A percentile compares a stretch with the other conserved stretches of the same genome.
These are phyloP conservation scores for Saccharum hybrid DNA, from an alignment of 202 grass and related monocot genomes.

Conservation along the genomic window DNA sequence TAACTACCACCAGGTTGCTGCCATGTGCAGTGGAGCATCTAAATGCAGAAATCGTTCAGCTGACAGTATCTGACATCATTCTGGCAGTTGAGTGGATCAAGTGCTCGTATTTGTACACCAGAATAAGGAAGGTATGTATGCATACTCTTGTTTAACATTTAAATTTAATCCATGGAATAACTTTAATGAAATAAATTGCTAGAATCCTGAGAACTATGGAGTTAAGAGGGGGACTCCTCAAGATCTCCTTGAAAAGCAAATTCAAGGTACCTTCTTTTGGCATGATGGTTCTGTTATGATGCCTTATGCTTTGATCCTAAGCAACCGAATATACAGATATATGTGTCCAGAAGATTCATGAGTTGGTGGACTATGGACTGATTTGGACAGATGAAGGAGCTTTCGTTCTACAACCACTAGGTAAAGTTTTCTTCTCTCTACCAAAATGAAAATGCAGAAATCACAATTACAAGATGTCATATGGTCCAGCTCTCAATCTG, in stretches of 20 bases:
- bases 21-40: slow-evolving; percentile 90
- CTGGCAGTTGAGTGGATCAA: slow-evolving; percentile 97
- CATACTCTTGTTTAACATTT: slow-evolving; percentile 33
- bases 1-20: slow-evolving; percentile 63
- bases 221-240: slow-evolving; percentile 65
- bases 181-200: slow-evolving; percentile 48
- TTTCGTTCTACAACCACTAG: slow-evolving; percentile 89
- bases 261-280: slow-evolving; percentile 63
- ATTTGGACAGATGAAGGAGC: slow-evolving; percentile 86
- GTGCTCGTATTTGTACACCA: slow-evolving; percentile 86
- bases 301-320: slow-evolving; percentile 23
- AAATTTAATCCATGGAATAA: slow-evolving; percentile 38
- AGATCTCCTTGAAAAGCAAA: slow-evolving; percentile 76
- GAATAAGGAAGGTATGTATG: slow-evolving; percentile 82
- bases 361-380: slow-evolving; percentile 83
- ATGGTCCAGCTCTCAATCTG: slow-evolving; percentile 12
- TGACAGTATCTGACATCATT: slow-evolving; percentile 81
- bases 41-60: slow-evolving; percentile 92
- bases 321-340: slow-evolving; percentile 66
- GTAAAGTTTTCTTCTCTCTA: slow-evolving; percentile 44
- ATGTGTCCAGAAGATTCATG: slow-evolving; percentile 87
- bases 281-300: slow-evolving; percentile 12
- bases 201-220: slow-evolving; percentile 96
- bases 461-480: neutral
- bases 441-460: slow-evolving; percentile 29